Percentiles rank a stretch among this genome's conserved stretches.
Evolutionary conservation across 179 eudicot genomes (phyloP).

Genomic region (Gypsophila paniculata): DNA sequence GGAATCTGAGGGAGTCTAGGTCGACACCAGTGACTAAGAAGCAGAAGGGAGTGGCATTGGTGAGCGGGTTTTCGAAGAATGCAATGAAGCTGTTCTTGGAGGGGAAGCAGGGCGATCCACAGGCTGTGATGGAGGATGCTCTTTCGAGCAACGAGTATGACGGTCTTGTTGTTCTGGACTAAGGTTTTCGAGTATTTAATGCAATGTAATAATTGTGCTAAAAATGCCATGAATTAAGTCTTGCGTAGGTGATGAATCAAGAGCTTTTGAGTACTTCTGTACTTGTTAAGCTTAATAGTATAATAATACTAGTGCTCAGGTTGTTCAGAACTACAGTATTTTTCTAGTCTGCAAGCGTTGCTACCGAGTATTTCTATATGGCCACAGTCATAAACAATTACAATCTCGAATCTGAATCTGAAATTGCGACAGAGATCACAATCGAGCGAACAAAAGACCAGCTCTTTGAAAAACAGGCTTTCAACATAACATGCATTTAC

Average conservation of each 20-base stretch:
- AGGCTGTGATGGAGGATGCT: conserved; percentile 23
- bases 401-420: too few species aligned
- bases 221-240: too few species aligned
- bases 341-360: too few species aligned
- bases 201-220: background rate
- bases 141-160: conserved; percentile 19
- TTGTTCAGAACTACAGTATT: too few species aligned
- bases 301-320: too few species aligned
- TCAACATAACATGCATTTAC: background rate
- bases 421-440: too few species aligned
- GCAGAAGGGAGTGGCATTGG: conserved; percentile 26
- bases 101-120: conserved; percentile 23
- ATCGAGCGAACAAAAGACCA: too few species aligned
- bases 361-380: too few species aligned
- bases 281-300: too few species aligned
- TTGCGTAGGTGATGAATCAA: too few species aligned
- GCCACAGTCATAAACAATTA: too few species aligned
- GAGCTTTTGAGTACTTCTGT: too few species aligned
- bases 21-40: conserved; percentile 15
- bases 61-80: conserved; percentile 30
- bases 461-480: background rate
- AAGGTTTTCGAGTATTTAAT: background rate
- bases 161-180: conserved; percentile 19
- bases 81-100: conserved; percentile 22
- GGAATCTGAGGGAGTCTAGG: conserved; percentile 36